These are phyloP conservation scores for Amylostereum chailletii DNA, from an alignment of 1,284 basidiomycete species.

Conservation along the genomic window DNA sequence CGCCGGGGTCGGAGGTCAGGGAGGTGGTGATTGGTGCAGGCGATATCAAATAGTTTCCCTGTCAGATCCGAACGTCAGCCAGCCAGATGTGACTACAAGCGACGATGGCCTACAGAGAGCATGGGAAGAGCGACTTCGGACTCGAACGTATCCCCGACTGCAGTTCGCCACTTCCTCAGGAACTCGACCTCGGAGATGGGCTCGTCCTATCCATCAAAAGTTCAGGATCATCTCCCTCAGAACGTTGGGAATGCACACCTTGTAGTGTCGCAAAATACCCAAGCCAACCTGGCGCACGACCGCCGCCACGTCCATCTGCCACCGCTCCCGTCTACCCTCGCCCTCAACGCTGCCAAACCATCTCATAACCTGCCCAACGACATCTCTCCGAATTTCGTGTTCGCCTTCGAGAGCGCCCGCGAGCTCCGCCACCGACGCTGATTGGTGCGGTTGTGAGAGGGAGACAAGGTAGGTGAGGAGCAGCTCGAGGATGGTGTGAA, in stretches of 20 bases:
- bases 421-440: constrained; percentile 46
- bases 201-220: constrained; percentile 33
- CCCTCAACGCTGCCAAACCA: constrained; percentile 64
- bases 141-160: constrained; percentile 71
- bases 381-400: constrained; percentile 59
- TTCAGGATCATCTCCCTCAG: no score
- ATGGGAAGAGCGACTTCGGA: constrained; percentile 46
- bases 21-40: constrained; percentile 19
- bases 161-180: constrained; percentile 55
- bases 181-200: constrained; percentile 49
- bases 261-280: constrained; percentile 57
- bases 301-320: constrained; percentile 53
- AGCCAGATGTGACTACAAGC: constrained; percentile 1
- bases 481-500: constrained; percentile 63
- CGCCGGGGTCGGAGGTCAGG: constrained; percentile 12
- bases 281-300: constrained; percentile 64
- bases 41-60: constrained; percentile 67
- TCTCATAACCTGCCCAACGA: constrained; percentile 61
- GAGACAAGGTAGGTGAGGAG: constrained; percentile 66
- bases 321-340: constrained; percentile 31
- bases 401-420: constrained; percentile 53
- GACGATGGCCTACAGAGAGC: constrained; percentile 47
- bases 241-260: constrained; percentile 28
- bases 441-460: constrained; percentile 36
- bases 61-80: constrained; percentile 2